Percentiles rank a stretch among this genome's conserved stretches.
phyloP scores from a whole-genome alignment of 768 basidiomycete species.

The Pulveroboletus sp. region DNA sequence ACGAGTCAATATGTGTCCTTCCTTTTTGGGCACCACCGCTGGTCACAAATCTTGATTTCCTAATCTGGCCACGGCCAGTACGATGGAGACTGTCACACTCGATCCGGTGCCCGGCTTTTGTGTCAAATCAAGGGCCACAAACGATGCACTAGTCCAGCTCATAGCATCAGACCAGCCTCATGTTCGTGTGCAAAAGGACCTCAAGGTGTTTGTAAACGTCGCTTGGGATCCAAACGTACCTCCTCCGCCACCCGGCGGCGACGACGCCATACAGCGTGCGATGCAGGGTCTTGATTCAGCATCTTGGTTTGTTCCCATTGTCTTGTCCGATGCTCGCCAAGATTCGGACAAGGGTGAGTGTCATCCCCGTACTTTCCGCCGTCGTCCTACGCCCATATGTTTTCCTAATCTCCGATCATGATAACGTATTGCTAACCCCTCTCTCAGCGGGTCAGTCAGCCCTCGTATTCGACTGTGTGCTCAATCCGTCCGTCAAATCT shows the following conservation, averaged over 20 bases:
- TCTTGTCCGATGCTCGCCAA: slow-evolving; percentile 60
- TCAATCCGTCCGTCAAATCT: slow-evolving; percentile 56
- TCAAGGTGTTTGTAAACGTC: slow-evolving; percentile 74
- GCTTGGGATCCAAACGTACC: slow-evolving; percentile 70
- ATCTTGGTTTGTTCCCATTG: slow-evolving; percentile 65
- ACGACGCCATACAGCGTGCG: slow-evolving; percentile 57
- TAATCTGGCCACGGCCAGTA: slow-evolving; percentile 10
- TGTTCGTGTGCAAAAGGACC: slow-evolving; percentile 38
- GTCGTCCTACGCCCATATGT: slow-evolving; percentile 4
- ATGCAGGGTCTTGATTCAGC: slow-evolving; percentile 49
- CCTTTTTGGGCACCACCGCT: neutral
- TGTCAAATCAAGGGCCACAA: slow-evolving; percentile 54
- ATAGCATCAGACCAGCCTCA: slow-evolving; percentile 9
- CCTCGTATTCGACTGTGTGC: slow-evolving; percentile 73
- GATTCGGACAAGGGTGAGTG: slow-evolving; percentile 70
- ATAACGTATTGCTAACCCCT: slow-evolving; percentile 6
- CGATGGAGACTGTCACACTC: slow-evolving; percentile 36
- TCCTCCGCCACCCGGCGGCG: slow-evolving; percentile 59
- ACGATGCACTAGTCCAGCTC: slow-evolving; percentile 32
- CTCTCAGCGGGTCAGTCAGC: slow-evolving; percentile 62
- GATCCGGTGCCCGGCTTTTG: slow-evolving; percentile 69
- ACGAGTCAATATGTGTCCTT: neutral
- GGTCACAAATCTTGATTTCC: slow-evolving; percentile 5
- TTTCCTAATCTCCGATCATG: slow-evolving; percentile 15
- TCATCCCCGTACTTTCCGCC: slow-evolving; percentile 7